Conservation (phyloP, 768 basidiomycete genomes). For the Phanerodontia chrysosporium region DNA sequence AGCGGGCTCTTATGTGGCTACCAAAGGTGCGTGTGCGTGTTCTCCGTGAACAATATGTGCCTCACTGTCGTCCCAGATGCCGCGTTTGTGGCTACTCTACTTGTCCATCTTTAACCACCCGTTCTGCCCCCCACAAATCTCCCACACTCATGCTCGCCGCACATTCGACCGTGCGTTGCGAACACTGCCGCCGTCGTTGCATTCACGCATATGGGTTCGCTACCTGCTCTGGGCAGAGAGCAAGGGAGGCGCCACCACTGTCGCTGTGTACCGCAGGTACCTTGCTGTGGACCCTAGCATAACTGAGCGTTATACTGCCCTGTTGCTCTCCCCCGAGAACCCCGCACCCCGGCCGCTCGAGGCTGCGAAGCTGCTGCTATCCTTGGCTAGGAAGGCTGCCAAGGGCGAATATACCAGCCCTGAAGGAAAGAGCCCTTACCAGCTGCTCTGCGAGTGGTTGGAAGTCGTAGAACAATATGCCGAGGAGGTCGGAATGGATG, state of each 20-base stretch:
- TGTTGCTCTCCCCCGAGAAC: constrained; percentile 58
- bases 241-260: constrained; percentile 73
- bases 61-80: constrained; percentile 52
- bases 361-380: constrained; percentile 86
- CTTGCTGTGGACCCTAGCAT: constrained; percentile 75
- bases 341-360: constrained; percentile 78
- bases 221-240: constrained; percentile 91
- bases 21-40: constrained; percentile 74
- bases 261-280: constrained; percentile 85
- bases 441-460: constrained; percentile 88
- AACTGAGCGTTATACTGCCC: constrained; percentile 71
- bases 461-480: constrained; percentile 87
- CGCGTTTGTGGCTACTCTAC: constrained; percentile 92
- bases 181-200: constrained; percentile 88
- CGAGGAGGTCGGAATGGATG: constrained; percentile 88
- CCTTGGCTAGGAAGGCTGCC: constrained; percentile 78
- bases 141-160: constrained; percentile 85
- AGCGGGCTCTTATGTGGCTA: constrained; percentile 92
- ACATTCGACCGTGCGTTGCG: constrained; percentile 94
- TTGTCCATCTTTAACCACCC: constrained; percentile 87
- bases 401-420: constrained; percentile 81
- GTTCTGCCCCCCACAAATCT: constrained; percentile 76
- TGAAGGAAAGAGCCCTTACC: constrained; percentile 94
- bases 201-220: constrained; percentile 86
- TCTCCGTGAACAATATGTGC: too few relatives aligned